Conservation (phyloP, 148 eudicot species). For the Arbutus unedo region DNA sequence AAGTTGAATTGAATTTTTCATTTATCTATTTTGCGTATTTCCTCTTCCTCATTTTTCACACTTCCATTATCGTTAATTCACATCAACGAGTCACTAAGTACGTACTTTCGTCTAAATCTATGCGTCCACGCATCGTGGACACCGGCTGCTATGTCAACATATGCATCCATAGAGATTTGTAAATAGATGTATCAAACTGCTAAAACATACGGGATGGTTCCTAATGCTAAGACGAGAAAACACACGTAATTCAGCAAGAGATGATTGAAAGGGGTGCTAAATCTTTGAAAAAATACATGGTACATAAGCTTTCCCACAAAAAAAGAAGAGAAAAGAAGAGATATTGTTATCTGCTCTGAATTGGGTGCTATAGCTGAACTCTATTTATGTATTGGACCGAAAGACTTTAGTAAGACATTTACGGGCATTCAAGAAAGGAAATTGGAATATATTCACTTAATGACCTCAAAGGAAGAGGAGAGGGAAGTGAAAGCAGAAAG, state of each 20-base stretch:
- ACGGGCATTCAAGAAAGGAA: not conserved
- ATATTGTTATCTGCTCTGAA: not conserved
- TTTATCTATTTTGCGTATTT: too few species aligned
- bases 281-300: not conserved
- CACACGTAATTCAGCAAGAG: not conserved
- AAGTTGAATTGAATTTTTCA: too few species aligned
- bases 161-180: not conserved
- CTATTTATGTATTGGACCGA: not conserved
- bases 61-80: too few species aligned
- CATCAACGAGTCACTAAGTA: too few species aligned
- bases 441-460: not conserved
- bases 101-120: too few species aligned
- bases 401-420: conserved; percentile 9
- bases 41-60: too few species aligned
- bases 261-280: not conserved
- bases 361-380: not conserved
- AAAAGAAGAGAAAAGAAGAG: not conserved
- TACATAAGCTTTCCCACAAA: not conserved
- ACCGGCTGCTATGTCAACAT: not conserved
- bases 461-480: conserved; percentile 1
- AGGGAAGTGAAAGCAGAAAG: not conserved
- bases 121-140: too few species aligned
- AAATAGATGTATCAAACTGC: not conserved
- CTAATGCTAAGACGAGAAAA: not conserved
- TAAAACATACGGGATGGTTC: not conserved